Conservation (phyloP, 768 basidiomycete genomes). For the Russula lepida region DNA sequence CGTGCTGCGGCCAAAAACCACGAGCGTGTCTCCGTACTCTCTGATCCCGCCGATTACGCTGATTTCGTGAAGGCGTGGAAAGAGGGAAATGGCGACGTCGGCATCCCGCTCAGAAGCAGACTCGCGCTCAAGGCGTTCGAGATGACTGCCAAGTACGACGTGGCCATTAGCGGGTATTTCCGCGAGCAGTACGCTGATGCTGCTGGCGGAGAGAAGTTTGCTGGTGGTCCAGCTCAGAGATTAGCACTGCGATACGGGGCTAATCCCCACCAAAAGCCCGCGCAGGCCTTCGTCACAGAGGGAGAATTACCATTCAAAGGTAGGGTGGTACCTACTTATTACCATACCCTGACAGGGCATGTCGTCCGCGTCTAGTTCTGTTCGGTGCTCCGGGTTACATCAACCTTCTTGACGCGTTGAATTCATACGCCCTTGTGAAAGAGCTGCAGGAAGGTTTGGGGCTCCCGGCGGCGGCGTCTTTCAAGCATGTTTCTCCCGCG, state of each 20-base stretch:
- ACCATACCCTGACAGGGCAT: neutral
- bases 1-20: slow-evolving; percentile 99
- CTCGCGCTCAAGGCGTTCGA: slow-evolving; percentile 97
- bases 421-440: slow-evolving; percentile 92
- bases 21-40: slow-evolving; percentile 81
- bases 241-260: slow-evolving; percentile 89
- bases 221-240: slow-evolving; percentile 67
- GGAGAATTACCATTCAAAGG: slow-evolving; percentile 94
- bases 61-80: slow-evolving; percentile 74
- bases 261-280: slow-evolving; percentile 98
- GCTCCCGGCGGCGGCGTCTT: slow-evolving; percentile 94
- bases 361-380: slow-evolving; percentile 53
- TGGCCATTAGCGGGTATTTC: slow-evolving; percentile 94
- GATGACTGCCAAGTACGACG: slow-evolving; percentile 91
- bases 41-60: slow-evolving; percentile 81
- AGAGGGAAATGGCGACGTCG: slow-evolving; percentile 65
- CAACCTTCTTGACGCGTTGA: slow-evolving; percentile 94
- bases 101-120: slow-evolving; percentile 59
- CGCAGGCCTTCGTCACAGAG: slow-evolving; percentile 86
- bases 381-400: slow-evolving; percentile 97
- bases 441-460: slow-evolving; percentile 82
- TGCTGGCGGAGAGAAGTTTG: slow-evolving; percentile 57
- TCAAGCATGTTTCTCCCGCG: slow-evolving; percentile 99
- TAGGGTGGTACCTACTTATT: slow-evolving; percentile 24
- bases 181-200: slow-evolving; percentile 88